phyloP scores from a whole-genome alignment of 2,329 filamentous ascomycete genomes.

The Chaetoscypha palmicola region DNA sequence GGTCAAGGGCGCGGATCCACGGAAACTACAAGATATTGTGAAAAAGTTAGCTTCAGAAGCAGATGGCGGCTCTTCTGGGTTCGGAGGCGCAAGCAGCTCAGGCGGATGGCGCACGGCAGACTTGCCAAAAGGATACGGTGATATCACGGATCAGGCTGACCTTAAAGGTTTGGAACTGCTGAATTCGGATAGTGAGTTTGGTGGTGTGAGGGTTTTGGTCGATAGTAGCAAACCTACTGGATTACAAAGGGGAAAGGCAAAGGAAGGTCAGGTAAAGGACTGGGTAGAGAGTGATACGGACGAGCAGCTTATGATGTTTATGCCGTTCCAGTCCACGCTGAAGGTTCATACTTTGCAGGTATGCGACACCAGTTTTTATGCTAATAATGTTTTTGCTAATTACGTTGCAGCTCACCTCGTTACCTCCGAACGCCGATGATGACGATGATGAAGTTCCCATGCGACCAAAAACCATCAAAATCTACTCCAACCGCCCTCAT shows the following conservation, averaged over 20 bases:
- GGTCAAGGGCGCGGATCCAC: constrained; percentile 66
- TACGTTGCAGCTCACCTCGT: constrained; percentile 66
- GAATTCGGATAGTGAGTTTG: constrained; percentile 75
- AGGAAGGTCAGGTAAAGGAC: constrained; percentile 50
- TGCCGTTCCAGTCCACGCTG: constrained; percentile 79
- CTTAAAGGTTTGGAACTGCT: constrained; percentile 74
- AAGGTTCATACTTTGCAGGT: constrained; percentile 81
- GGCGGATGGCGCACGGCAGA: constrained; percentile 66
- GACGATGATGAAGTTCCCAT: constrained; percentile 70
- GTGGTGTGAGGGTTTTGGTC: constrained; percentile 67
- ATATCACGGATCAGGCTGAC: constrained; percentile 80
- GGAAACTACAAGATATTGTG: constrained; percentile 63
- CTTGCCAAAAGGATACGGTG: constrained; percentile 71
- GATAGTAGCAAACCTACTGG: constrained; percentile 59
- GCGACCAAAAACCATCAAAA: constrained; percentile 73
- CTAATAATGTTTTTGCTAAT: constrained; percentile 12
- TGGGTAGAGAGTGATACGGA: constrained; percentile 97
- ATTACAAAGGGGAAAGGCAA: constrained; percentile 49
- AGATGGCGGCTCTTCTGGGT: constrained; percentile 34
- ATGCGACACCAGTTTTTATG: constrained; percentile 19
- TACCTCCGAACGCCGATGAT: constrained; percentile 47
- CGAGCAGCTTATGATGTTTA: constrained; percentile 88
- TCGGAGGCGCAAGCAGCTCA: constrained; percentile 33
- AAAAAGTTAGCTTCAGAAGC: constrained; percentile 64
- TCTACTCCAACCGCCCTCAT: constrained; percentile 83